Percentiles rank a stretch among this genome's conserved stretches.
These are phyloP conservation scores for Leccinum boreale DNA, from an alignment of 768 basidiomycete genomes.

Conservation along the genomic window DNA sequence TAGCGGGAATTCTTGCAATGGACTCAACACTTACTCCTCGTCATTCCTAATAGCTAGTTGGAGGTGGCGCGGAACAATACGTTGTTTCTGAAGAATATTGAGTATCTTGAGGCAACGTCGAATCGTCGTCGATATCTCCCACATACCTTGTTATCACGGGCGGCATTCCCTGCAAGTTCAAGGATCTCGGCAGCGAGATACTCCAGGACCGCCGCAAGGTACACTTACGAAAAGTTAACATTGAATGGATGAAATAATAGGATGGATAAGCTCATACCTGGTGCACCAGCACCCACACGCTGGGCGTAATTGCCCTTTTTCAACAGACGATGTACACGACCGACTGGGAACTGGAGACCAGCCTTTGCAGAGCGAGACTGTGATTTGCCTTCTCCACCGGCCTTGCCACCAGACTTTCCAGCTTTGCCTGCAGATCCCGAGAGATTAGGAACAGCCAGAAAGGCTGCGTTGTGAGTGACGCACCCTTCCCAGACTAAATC, in stretches of 20 bases:
- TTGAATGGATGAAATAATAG: constrained; percentile 1
- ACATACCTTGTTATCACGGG: constrained; percentile 33
- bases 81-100: constrained; percentile 58
- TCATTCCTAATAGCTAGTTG: constrained; percentile 92
- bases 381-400: constrained; percentile 48
- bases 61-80: constrained; percentile 91
- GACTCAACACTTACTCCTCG: constrained; percentile 56
- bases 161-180: constrained; percentile 86
- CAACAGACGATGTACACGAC: constrained; percentile 87
- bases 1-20: not conserved
- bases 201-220: constrained; percentile 88
- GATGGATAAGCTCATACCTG: constrained; percentile 43
- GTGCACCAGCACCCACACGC: constrained; percentile 87
- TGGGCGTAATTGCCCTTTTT: constrained; percentile 88
- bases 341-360: constrained; percentile 83
- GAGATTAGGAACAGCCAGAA: constrained; percentile 5
- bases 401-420: constrained; percentile 51
- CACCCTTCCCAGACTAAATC: constrained; percentile 32
- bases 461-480: not conserved
- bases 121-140: not conserved
- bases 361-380: constrained; percentile 73
- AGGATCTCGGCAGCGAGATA: constrained; percentile 93
- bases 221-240: constrained; percentile 45
- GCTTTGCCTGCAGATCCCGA: constrained; percentile 39
- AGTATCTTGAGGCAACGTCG: not conserved